These are phyloP conservation scores for Nakazawaea pomicola DNA, from an alignment of 805 yeast species.

Conservation along the genomic window DNA sequence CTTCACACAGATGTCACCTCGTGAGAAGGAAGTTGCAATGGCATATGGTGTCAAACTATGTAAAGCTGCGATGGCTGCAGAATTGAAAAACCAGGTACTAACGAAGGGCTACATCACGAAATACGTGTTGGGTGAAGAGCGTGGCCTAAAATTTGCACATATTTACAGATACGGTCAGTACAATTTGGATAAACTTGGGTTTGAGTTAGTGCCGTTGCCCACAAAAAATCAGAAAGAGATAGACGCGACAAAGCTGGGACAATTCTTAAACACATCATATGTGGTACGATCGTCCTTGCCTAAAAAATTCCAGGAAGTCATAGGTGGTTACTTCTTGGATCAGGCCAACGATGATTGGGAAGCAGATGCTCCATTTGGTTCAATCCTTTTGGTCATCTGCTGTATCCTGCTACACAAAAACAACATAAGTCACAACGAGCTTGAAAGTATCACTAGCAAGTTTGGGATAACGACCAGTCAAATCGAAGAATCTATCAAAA, in stretches of 20 bases:
- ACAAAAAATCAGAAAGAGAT: slow-evolving; percentile 1
- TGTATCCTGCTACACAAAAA: slow-evolving; percentile 23
- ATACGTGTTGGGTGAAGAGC: slow-evolving; percentile 22
- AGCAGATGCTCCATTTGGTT: slow-evolving; percentile 23
- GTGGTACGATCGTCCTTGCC: slow-evolving; percentile 21
- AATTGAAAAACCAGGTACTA: slow-evolving; percentile 22
- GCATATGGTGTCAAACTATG: slow-evolving; percentile 15
- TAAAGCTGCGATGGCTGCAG: slow-evolving; percentile 22
- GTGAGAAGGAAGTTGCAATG: slow-evolving; percentile 15
- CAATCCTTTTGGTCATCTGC: slow-evolving; percentile 21
- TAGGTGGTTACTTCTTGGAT: slow-evolving; percentile 16
- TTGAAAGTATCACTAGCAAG: slow-evolving; percentile 23
- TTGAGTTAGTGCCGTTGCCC: slow-evolving; percentile 23
- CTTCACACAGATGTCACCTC: slow-evolving; percentile 1
- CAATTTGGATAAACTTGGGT: slow-evolving; percentile 18
- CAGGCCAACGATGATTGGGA: slow-evolving; percentile 18
- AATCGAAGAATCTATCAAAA: slow-evolving; percentile 4
- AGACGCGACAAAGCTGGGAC: slow-evolving; percentile 1
- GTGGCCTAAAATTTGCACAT: slow-evolving; percentile 15
- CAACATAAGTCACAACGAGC: slow-evolving; percentile 22
- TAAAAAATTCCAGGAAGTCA: slow-evolving; percentile 17
- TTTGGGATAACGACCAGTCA: slow-evolving; percentile 15
- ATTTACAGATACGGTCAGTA: slow-evolving; percentile 17
- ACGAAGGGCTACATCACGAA: slow-evolving; percentile 22
- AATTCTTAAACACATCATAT: slow-evolving; percentile 19